Base-by-base conservation (phyloP, 768 basidiomycete species). In the Boletus tomentosulus region DNA sequence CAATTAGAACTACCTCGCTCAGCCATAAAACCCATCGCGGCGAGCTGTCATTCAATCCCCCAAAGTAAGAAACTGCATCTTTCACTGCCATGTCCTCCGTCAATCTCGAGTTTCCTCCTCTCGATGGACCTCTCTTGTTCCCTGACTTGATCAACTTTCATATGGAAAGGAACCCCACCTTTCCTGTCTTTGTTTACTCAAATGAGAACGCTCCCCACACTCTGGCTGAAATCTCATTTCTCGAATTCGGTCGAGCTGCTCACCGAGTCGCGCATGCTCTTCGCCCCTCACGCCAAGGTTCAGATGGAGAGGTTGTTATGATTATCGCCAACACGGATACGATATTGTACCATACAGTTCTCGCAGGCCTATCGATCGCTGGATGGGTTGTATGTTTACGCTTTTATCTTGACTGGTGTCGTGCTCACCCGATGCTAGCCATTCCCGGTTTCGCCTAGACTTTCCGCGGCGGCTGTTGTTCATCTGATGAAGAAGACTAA, bases 251-350 rank as follows among this genome's bases (percentile, higher is more conserved):
- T 33, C 31, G 31, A 11, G 31, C 31, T 33, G 31, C 31, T 11
- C 31, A 33, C 12, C 31, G 31, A 12, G 8, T 33, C 10, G 31
- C 31, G 12, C 31, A 33, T 33, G 31, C 31, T 5, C 31, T 33
- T 33, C 31, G 31, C 31, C 31, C 10, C 31, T 33, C 12, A 2
- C 55, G 56, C n/a, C 48, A 49, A 28, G 61, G 64, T 7, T 0
- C 46, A 1, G 62, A 67, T 33, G 64, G 66, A 10, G 50, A 66
- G 31, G 63, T 72, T 8, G 66, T 73, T 4, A 66, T 69, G 37
- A 42, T 73, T 25, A 56, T 74, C 13, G 72, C 73, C 12, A 64
- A 60, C 3, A 49, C 59, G 3, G 71, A 74, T 42, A 66, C 61
- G 0, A 34, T 73, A 11, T 30, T 69, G 16, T 66, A 72, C 16